Evolutionary conservation across 768 basidiomycete species (phyloP).

Genomic region (Boletus subparvulus): DNA sequence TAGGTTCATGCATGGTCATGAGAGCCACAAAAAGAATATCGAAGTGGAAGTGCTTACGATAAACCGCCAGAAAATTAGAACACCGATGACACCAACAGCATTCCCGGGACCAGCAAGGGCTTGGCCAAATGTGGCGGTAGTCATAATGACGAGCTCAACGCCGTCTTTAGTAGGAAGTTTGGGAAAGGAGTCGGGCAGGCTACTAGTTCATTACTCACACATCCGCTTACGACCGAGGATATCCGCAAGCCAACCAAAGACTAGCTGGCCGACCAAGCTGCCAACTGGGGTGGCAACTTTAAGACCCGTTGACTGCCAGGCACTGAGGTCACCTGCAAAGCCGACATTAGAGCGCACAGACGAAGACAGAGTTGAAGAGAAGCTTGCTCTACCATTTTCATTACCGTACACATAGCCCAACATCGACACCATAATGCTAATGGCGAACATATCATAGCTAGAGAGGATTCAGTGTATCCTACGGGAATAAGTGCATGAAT

Average conservation of each 20-base stretch:
- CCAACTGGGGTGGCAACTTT: slow-evolving; percentile 78
- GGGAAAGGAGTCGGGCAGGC: background rate
- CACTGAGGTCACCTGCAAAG: slow-evolving; percentile 33
- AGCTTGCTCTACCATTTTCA: slow-evolving; percentile 13
- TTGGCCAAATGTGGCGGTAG: slow-evolving; percentile 74
- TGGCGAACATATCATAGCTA: slow-evolving; percentile 81
- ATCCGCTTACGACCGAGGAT: slow-evolving; percentile 71
- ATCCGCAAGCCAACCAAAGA: slow-evolving; percentile 80
- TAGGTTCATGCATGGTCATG: background rate
- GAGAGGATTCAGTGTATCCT: background rate
- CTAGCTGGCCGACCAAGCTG: slow-evolving; percentile 66
- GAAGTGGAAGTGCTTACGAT: slow-evolving; percentile 39
- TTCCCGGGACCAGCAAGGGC: slow-evolving; percentile 64
- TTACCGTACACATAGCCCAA: slow-evolving; percentile 75
- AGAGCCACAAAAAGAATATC: background rate
- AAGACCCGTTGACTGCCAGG: slow-evolving; percentile 71
- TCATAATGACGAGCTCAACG: slow-evolving; percentile 67
- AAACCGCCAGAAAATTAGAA: slow-evolving; percentile 82
- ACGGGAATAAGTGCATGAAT: slow-evolving; percentile 3
- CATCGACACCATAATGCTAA: slow-evolving; percentile 83
- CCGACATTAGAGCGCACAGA: background rate
- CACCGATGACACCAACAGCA: slow-evolving; percentile 65
- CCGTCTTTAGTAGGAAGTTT: slow-evolving; percentile 37
- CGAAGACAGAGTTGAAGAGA: background rate
- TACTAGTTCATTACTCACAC: slow-evolving; percentile 50